These are phyloP conservation scores for Colletotrichum coccodes DNA, from an alignment of 2,329 filamentous ascomycete species.

Conservation along the genomic window DNA sequence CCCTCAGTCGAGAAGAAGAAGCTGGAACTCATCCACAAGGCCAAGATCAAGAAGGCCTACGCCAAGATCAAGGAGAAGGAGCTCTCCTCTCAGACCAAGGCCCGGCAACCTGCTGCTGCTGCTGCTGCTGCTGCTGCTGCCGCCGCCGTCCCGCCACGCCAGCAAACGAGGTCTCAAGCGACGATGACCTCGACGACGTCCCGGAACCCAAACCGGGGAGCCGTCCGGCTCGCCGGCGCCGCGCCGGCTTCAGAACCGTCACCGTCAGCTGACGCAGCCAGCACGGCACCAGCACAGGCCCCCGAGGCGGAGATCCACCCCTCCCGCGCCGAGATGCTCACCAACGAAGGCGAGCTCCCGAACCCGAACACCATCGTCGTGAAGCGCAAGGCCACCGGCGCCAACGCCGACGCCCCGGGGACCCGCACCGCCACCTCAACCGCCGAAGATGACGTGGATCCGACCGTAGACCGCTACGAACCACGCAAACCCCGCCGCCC, in stretches of 20 bases:
- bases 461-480: constrained; percentile 31
- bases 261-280: constrained; percentile 7
- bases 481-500: constrained; percentile 32
- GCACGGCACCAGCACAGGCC: constrained; percentile 9
- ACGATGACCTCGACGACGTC: constrained; percentile 32
- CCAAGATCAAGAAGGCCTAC: constrained; percentile 92
- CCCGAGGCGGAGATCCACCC: constrained; percentile 48
- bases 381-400: constrained; percentile 20
- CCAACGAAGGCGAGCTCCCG: constrained; percentile 38
- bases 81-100: constrained; percentile 39
- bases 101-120: constrained; percentile 7
- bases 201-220: constrained; percentile 37
- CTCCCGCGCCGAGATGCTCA: constrained; percentile 52
- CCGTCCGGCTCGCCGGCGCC: constrained; percentile 41
- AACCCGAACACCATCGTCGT: constrained; percentile 34
- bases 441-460: not conserved
- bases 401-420: constrained; percentile 33
- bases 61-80: constrained; percentile 82
- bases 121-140: constrained; percentile 2
- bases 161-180: constrained; percentile 34
- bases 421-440: not conserved
- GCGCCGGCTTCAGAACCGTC: not conserved
- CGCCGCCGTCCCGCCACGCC: constrained; percentile 16
- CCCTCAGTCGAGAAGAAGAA: constrained; percentile 85
- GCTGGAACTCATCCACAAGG: constrained; percentile 86